A percentile compares a stretch with the other conserved stretches of the same genome.
Conservation (phyloP, 2,329 filamentous ascomycete genomes). For the Monosporascus sp. region DNA sequence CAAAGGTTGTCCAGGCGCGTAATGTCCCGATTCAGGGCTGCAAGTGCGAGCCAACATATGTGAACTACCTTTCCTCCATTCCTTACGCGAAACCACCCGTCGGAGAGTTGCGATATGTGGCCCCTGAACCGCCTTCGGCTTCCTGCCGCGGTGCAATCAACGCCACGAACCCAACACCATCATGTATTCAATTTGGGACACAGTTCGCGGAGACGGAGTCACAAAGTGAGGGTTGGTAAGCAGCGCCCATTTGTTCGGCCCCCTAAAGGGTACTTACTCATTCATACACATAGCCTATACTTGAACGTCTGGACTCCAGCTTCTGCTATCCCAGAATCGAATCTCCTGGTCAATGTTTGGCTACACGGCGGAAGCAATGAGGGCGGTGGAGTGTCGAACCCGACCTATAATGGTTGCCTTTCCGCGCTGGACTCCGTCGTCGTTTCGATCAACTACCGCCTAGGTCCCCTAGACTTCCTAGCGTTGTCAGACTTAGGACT, state of each 20-base stretch:
- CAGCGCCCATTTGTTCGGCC: background rate
- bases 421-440: conserved; percentile 19
- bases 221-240: conserved; percentile 14
- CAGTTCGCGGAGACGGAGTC: conserved; percentile 7
- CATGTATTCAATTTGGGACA: conserved; percentile 13
- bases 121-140: conserved; percentile 8
- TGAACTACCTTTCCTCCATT: conserved; percentile 15
- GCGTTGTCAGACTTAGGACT: conserved; percentile 33
- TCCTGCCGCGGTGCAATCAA: conserved; percentile 6
- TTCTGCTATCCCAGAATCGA: conserved; percentile 10
- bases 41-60: conserved; percentile 9
- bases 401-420: conserved; percentile 18
- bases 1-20: conserved; percentile 5
- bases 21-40: conserved; percentile 11
- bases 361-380: conserved; percentile 18
- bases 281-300: conserved; percentile 10
- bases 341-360: conserved; percentile 21
- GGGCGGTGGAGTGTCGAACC: conserved; percentile 16
- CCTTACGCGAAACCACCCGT: conserved; percentile 16
- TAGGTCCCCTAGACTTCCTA: conserved; percentile 44
- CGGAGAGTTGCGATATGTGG: conserved; percentile 11
- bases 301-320: conserved; percentile 13
- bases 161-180: conserved; percentile 7
- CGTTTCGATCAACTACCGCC: conserved; percentile 31
- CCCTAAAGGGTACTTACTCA: background rate